A percentile compares a stretch with the other conserved stretches of the same genome.
These are phyloP conservation scores for Talaromyces liani DNA, from an alignment of 495 filamentous ascomycete species.

Conservation along the genomic window DNA sequence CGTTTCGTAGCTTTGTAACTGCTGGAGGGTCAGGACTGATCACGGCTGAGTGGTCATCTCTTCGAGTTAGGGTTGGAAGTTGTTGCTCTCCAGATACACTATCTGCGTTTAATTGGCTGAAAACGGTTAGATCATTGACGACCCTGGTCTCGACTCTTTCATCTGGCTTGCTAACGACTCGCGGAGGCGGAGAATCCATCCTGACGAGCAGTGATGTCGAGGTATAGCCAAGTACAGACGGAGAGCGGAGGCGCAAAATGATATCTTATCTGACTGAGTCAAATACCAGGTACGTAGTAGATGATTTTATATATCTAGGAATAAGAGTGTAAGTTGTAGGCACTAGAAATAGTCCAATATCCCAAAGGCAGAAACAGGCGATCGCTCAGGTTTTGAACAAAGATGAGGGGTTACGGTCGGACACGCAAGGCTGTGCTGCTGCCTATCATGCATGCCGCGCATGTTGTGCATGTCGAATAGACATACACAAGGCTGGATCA, in stretches of 20 bases:
- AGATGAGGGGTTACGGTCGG: not conserved
- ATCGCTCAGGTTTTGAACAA: not conserved
- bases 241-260: not conserved
- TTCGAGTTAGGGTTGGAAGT: not conserved
- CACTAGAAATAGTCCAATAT: too few species aligned
- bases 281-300: not conserved
- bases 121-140: not conserved
- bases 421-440: not conserved
- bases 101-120: not conserved
- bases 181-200: not conserved
- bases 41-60: not conserved
- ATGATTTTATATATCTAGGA: not conserved
- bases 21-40: not conserved
- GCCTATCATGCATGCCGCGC: not conserved
- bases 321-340: not conserved
- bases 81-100: not conserved
- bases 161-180: not conserved
- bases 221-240: not conserved
- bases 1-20: too few species aligned
- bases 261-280: not conserved
- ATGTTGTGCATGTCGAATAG: not conserved
- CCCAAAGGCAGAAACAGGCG: not conserved
- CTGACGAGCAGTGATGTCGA: not conserved
- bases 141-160: not conserved
- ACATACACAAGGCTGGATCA: not conserved